Base-by-base conservation (phyloP, 345 rosid genomes). In the Bruguiera gymnorhiza region DNA sequence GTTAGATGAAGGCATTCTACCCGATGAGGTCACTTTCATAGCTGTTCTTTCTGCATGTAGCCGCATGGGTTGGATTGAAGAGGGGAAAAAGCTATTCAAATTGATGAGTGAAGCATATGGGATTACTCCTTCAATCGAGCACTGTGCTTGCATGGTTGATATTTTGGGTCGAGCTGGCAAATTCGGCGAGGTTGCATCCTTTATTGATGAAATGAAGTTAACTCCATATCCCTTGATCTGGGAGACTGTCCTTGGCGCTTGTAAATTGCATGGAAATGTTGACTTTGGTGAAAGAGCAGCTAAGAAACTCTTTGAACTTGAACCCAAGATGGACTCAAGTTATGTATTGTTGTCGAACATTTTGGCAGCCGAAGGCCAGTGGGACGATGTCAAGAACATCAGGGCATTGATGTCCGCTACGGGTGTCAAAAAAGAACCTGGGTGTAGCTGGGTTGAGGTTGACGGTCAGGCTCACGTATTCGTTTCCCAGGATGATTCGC, bases 11-110 rank as follows among this genome's bases (percentile, higher is more conserved):
- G 76, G 80, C 36, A 30, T 74, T 59, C 29, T 27, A 23, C 87
- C 85, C 0, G 87, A 81, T 61, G 80, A 75, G 60, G 54, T 76
- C 23, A 76, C 85, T 5, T 79, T 84, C 52, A 24, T 61, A 26
- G 77, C 76, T 27, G 71, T 79, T 61, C 76, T 81, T 24, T 73
- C 80, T 30, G 85, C 83, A 1, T 81, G 84, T 70, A 81, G 84
- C 66, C 27, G 63, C 68, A 60, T 59, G 68, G 76, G 79, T 46
- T 78, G 71, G 70, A 61, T 79, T 63, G 81, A 73, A 67, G 76
- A 79, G 67, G 86, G 80, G 36, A 72, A 77, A 32, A 65, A 32
- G 59, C 64, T 63, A 21, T 83, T 83, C 53, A 43, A 77, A 30
- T 60, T 60, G 11, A 51, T 83, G 70, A 70, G 61, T 50, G 64